Base-by-base conservation (phyloP, 2,329 filamentous ascomycete genomes). In the Cytospora piceicola region DNA sequence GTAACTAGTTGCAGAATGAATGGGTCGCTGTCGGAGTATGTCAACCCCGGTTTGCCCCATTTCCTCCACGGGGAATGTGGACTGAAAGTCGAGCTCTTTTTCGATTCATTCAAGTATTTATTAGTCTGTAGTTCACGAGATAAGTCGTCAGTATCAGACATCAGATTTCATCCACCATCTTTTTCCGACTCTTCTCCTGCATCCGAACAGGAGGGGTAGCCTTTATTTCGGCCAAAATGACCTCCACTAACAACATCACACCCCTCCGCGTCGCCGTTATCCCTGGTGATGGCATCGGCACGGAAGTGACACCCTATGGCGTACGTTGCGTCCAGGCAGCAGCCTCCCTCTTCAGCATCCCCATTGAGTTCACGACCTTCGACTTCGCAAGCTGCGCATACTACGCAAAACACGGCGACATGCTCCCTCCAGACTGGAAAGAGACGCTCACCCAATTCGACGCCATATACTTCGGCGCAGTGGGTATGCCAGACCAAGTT, bases 281-380 rank as follows among this genome's bases (percentile, higher is more conserved):
- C 63, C 87, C 88, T 0, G 89, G 86, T 9, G 89, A 91, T 72
- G 89, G 89, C 62, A 91, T 91, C 67, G 89, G 89, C 1, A 83
- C 83, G 1, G 89, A 91, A 74, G 88, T 91, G 14, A 85, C 90
- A 74, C 78, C 82, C 36, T 87, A 87, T 1, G 88, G 87, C 2
- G 84, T 90, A 6, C 78, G 81, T 32, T 88, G 87, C 12, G 79
- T 91, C 58, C 76, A 88, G 70, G 81, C 82, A 14, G 75, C 84
- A 1, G 80, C 79, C 30, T 72, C 78, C 22, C 74, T 82, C 2
- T 82, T 84, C 67, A 76, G 79, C 46, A 79, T 85, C 0, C 83
- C 86, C 61, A 75, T 91, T 0, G 75, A 83, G 1, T 89, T 90
- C 68, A 80, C 85, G 66, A 76, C 86, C 61, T 90, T 88, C 70